Base-by-base conservation (phyloP, 345 rosid genomes). In the Eucalyptus cloeziana region DNA sequence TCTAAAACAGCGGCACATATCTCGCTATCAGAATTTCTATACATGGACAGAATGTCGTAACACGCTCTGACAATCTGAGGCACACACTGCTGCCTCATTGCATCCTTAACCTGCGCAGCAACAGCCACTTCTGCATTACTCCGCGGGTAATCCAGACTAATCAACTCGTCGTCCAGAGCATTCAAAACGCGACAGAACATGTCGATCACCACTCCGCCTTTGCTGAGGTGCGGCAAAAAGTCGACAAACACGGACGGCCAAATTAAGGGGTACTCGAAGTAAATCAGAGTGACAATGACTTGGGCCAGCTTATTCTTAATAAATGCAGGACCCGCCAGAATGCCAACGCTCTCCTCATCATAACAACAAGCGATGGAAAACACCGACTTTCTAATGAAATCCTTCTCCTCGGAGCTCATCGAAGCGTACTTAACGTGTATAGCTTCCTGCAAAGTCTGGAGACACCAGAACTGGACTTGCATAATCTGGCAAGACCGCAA, bases 21-120 rank as follows among this genome's bases (percentile, higher is more conserved):
- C 76, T 95, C 99, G 12, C 93, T 94, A 93, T 98, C 95, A 6
- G 97, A 94, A 90, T 91, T 94, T 94, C 89, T 93, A 90, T 93
- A 95, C 94, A 91, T 33, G 4, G 92, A 92, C 31, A 98, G 95
- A 93, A 97, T 94, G 90, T 94, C 95, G 81, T 96, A 98, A 98
- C 99, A 98, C 1, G 95, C 95, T 89, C 93, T 92, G 86, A 96
- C 99, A 86, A 98, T 96, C 94, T 95, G 98, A 88, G 95, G 92
- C n/a, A 96, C 92, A 90, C 99, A 97, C 89, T 96, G 99, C 91
- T 92, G 96, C 96, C 99, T 95, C 98, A 98, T 96, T 7, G 99
- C 96, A 91, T 98, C 99, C 95, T 96, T 98, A 79, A 97, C 96
- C 89, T 93, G 93, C n/a, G 88, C 94, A 7, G 98, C 98, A 22